Conservation (phyloP, 345 rosid species). For the Capsella bursapastoris region DNA sequence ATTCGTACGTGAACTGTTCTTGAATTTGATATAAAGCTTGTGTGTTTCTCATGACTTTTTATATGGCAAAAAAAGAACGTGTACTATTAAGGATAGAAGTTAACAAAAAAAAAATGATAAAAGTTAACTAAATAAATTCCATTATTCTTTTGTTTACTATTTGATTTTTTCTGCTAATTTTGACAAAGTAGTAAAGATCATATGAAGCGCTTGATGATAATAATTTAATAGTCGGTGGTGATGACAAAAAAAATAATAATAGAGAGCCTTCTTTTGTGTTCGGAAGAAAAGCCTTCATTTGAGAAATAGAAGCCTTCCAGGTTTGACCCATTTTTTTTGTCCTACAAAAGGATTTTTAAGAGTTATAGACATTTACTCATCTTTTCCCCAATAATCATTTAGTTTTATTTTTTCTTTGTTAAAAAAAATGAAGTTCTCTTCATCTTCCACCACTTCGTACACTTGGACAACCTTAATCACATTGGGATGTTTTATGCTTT, state of each 20-base stretch:
- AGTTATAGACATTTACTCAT: constrained; percentile 12
- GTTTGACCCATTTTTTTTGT: not conserved
- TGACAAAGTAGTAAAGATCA: not conserved
- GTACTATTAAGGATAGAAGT: not conserved
- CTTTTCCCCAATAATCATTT: constrained; percentile 7
- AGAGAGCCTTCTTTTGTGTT: too few species aligned
- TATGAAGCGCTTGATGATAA: too few species aligned
- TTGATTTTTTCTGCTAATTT: not conserved
- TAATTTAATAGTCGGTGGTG: not conserved
- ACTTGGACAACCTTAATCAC: constrained; percentile 37
- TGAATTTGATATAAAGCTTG: too few species aligned
- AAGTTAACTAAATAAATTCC: not conserved
- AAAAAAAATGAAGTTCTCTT: constrained; percentile 20
- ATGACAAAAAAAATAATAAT: too few species aligned
- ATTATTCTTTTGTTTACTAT: not conserved
- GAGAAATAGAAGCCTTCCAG: constrained; percentile 22
- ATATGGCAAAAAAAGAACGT: not conserved
- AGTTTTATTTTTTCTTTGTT: not conserved
- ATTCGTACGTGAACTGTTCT: too few species aligned
- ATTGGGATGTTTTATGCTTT: constrained; percentile 34
- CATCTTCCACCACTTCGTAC: constrained; percentile 10
- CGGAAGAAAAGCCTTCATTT: too few species aligned
- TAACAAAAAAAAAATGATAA: too few species aligned
- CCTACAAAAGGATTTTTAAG: constrained; percentile 28
- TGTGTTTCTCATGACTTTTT: too few species aligned